Evolutionary conservation across 2,329 filamentous ascomycete species (phyloP), one percentile per base, ranked within the genome.

Genomic region (Trichoderma lentiforme): DNA sequence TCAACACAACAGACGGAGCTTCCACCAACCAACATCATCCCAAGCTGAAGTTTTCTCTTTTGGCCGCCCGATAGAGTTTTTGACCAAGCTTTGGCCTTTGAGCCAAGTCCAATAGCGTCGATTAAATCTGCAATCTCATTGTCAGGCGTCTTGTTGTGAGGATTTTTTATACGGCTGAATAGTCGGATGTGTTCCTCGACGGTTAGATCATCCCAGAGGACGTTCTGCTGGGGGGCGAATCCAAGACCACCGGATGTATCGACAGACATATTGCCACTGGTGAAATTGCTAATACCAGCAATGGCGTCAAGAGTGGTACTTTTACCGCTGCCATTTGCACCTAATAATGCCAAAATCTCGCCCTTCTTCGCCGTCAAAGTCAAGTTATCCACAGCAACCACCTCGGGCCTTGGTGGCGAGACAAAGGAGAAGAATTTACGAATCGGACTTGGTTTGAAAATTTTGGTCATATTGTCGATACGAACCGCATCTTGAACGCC

Each of bases 1-100:
- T 94, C 92, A 14, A 93, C 87, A 75, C 91, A 90, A 78, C 92
- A 94, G 4, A 94, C 86, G 21, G 86, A 87, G 60, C 90, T 92
- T 8, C 91, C 92, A 64, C 92, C 92, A 2, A 91, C 92, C 73
- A 94, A 89, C 91, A 93, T 93, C 85, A 93, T 92, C 1, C 91
- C 91, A 5, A 94, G 83, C 78, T 94, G 92, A 7, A 93, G 83
- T 78, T 94, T 94, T 61, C 92, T 84, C 81, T 93, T 94, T 80
- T 93, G 92, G 1, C 92, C 92, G 12, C 92, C 92, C 58, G 91
- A 93, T 2, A 94, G 82, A 4, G 90, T 92, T 75, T 87, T 87
- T 0, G 91, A 85, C 71, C 84, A 83, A 1, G 90, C 88, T 12
- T 86, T 85, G 8, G 86, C 82, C 81, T 94, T 94, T 60, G 87